Conservation (phyloP, 2,329 filamentous ascomycete species). For the Xylaria sp. region DNA sequence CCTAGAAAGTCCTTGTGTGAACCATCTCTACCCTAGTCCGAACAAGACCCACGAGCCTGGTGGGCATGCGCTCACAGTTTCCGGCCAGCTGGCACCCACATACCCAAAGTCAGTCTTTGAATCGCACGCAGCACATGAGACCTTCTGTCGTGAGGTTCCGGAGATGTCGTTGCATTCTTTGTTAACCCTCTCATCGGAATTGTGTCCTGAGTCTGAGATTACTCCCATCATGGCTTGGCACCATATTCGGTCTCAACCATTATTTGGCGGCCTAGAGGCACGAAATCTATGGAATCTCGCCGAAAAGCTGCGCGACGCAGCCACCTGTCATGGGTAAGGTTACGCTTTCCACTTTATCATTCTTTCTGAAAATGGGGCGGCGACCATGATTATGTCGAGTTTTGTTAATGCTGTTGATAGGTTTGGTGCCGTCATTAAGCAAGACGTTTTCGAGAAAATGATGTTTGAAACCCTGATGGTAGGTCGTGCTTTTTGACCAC, state of each 20-base stretch:
- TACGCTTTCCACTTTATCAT: neutral
- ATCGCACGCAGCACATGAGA: slow-evolving; percentile 14
- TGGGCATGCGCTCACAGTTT: slow-evolving; percentile 19
- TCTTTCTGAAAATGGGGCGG: neutral
- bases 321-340: slow-evolving; percentile 24
- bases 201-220: slow-evolving; percentile 20
- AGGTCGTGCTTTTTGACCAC: slow-evolving; percentile 15
- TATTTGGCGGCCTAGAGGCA: slow-evolving; percentile 14
- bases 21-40: slow-evolving; percentile 13
- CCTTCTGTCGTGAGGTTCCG: slow-evolving; percentile 22
- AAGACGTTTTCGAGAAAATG: slow-evolving; percentile 19
- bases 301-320: slow-evolving; percentile 5
- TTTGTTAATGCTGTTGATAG: slow-evolving; percentile 15
- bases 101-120: slow-evolving; percentile 19
- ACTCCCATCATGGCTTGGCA: slow-evolving; percentile 25
- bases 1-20: slow-evolving; percentile 19
- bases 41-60: slow-evolving; percentile 15
- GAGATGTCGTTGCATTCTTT: slow-evolving; percentile 19
- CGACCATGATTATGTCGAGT: too few relatives aligned
- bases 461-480: slow-evolving; percentile 22
- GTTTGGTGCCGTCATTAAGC: slow-evolving; percentile 20
- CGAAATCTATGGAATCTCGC: slow-evolving; percentile 16
- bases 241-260: slow-evolving; percentile 18
- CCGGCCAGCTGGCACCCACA: slow-evolving; percentile 18
- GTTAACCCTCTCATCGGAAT: slow-evolving; percentile 16